Percentiles rank a stretch among this genome's conserved stretches.
Conservation (phyloP, 2,329 filamentous ascomycete genomes). For the Fusarium falciforme region DNA sequence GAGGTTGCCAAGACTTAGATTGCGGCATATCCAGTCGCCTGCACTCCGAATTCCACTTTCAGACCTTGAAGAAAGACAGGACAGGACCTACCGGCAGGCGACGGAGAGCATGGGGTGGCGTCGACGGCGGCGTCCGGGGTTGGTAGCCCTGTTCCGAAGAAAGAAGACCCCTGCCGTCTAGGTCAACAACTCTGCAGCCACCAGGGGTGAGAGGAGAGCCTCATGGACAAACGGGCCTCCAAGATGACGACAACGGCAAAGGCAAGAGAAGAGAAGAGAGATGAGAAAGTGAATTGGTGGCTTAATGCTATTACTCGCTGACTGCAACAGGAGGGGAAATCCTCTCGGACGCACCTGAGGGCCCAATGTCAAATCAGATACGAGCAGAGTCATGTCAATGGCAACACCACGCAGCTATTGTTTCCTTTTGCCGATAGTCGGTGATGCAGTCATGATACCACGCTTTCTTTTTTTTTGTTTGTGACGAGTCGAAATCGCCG, state of each 20-base stretch:
- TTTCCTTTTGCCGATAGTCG: constrained; percentile 5
- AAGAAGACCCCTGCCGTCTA: background rate
- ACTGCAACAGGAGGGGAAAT: background rate
- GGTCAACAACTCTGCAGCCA: background rate
- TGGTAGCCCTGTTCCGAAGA: background rate
- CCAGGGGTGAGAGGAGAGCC: background rate
- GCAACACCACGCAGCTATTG: background rate
- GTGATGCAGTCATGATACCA: constrained; percentile 8
- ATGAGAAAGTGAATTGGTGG: background rate
- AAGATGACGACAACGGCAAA: background rate
- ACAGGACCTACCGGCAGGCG: background rate
- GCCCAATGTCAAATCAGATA: background rate
- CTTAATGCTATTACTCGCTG: background rate
- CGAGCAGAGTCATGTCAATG: constrained; percentile 2
- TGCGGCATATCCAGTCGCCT: background rate
- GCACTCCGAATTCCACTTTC: background rate
- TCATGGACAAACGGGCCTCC: background rate
- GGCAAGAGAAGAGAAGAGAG: background rate
- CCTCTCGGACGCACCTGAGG: background rate
- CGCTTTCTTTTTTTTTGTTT: background rate
- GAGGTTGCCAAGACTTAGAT: background rate
- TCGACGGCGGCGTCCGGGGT: background rate
- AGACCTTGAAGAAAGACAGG: background rate
- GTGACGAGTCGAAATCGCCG: constrained; percentile 4
- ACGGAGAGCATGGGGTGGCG: background rate